Percentiles rank a stretch among this genome's conserved stretches.
Evolutionary conservation across 2,329 filamentous ascomycete species (phyloP).

Genomic region (Lithohypha guttulata): DNA sequence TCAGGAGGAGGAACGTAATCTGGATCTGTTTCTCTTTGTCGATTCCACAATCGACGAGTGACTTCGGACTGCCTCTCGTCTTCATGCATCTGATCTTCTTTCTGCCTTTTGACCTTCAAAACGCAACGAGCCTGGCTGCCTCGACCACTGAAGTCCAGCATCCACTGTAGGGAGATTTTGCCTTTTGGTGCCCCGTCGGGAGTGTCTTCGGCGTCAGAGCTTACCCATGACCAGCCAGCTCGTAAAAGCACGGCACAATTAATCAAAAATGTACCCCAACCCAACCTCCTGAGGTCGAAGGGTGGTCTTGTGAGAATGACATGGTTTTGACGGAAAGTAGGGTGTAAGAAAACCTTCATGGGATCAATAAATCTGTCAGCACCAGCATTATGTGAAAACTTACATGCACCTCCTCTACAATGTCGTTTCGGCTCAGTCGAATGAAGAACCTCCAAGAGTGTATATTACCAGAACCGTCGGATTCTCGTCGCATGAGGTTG

Average conservation of each 20-base stretch:
- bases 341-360: conserved; percentile 13
- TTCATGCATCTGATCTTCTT: conserved; percentile 17
- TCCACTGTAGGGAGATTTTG: conserved; percentile 19
- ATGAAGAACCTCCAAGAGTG: conserved; percentile 22
- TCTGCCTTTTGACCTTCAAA: conserved; percentile 20
- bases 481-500: conserved; percentile 12
- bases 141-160: conserved; percentile 16
- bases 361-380: neutral
- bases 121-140: conserved; percentile 16
- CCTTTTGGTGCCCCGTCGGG: conserved; percentile 15
- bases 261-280: conserved; percentile 20
- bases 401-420: conserved; percentile 20
- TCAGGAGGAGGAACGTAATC: conserved; percentile 10
- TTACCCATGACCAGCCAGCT: conserved; percentile 19
- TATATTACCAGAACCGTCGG: conserved; percentile 12
- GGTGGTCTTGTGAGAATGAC: conserved; percentile 16
- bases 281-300: conserved; percentile 16
- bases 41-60: conserved; percentile 11
- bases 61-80: conserved; percentile 13
- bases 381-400: conserved; percentile 13
- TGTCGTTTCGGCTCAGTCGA: conserved; percentile 15
- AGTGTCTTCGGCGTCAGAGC: conserved; percentile 16
- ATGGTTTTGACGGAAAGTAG: conserved; percentile 16
- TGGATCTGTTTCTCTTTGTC: conserved; percentile 13
- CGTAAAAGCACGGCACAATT: conserved; percentile 17